Evolutionary conservation across 495 filamentous ascomycete genomes (phyloP).

Genomic region (Penicillium riverlandense): DNA sequence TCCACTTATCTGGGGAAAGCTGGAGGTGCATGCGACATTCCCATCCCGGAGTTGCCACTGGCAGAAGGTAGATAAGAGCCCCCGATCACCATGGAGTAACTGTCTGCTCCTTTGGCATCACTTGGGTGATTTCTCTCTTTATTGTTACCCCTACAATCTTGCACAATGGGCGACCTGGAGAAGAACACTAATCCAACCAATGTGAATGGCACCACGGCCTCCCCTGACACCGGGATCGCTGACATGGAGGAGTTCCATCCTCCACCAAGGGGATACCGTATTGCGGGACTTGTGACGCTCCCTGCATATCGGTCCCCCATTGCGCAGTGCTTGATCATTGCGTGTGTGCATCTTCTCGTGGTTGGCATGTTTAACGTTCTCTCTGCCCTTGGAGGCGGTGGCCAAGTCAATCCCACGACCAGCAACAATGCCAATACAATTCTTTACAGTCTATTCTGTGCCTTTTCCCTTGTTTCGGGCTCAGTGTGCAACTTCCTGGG

Average conservation of each 20-base stretch:
- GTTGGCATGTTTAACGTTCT: constrained; percentile 11
- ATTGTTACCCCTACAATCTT: too few species aligned
- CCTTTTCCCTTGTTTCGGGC: constrained; percentile 3
- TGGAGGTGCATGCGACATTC: too few species aligned
- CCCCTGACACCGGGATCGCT: background rate
- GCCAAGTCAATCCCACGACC: constrained; percentile 8
- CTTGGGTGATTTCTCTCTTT: too few species aligned
- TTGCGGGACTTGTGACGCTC: constrained; percentile 1
- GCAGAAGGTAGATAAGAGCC: too few species aligned
- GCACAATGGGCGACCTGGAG: too few species aligned
- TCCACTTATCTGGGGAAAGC: too few species aligned
- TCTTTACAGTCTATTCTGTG: constrained; percentile 8
- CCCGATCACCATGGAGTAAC: too few species aligned
- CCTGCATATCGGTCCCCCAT: constrained; percentile 8
- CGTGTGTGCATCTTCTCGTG: constrained; percentile 7
- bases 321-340: constrained; percentile 7
- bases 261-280: constrained; percentile 3
- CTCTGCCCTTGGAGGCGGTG: constrained; percentile 8
- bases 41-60: too few species aligned
- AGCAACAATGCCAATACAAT: constrained; percentile 11
- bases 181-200: too few species aligned
- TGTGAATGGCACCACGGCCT: too few species aligned
- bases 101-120: too few species aligned
- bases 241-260: constrained; percentile 1
- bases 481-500: constrained; percentile 8